Evolutionary conservation across 495 filamentous ascomycete genomes (phyloP).

Genomic region (Penicillium bialowiezense): DNA sequence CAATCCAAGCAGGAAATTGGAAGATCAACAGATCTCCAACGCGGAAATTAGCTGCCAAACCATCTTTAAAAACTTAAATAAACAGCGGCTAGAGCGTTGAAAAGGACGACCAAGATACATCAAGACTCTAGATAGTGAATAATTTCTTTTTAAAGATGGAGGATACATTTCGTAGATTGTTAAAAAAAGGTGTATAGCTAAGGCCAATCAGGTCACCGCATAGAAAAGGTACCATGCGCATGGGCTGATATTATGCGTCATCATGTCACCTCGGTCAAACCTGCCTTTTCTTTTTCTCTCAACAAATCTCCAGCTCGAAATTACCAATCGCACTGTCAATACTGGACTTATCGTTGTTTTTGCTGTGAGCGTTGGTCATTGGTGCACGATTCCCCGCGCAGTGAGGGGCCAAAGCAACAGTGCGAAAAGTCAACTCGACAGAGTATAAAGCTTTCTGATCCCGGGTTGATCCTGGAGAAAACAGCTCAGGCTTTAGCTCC

Average conservation of each 20-base stretch:
- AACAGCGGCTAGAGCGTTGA: no score
- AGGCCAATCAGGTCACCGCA: not conserved
- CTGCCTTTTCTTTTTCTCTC: not conserved
- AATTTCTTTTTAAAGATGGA: no score
- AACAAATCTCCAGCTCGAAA: not conserved
- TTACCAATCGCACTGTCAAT: constrained; percentile 2
- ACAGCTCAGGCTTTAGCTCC: no score
- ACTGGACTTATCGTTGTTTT: not conserved
- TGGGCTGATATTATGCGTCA: constrained; percentile 6
- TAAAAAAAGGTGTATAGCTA: no score
- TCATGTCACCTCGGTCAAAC: constrained; percentile 1
- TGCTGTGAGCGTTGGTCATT: not conserved
- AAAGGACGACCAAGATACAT: no score
- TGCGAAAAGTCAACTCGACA: not conserved
- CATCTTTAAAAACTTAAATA: not conserved
- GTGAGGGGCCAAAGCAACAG: constrained; percentile 7
- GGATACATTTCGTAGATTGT: no score
- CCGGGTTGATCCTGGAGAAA: not conserved
- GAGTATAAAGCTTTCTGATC: not conserved
- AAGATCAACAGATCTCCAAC: constrained; percentile 2
- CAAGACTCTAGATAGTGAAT: not conserved
- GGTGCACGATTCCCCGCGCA: constrained; percentile 4
- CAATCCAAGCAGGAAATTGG: not conserved
- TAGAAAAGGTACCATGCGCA: not conserved
- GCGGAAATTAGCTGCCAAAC: not conserved